Evolutionary conservation across 257 asterid species (phyloP), one percentile per base, ranked within the genome.

Genomic region (Cruciata laevipes): DNA sequence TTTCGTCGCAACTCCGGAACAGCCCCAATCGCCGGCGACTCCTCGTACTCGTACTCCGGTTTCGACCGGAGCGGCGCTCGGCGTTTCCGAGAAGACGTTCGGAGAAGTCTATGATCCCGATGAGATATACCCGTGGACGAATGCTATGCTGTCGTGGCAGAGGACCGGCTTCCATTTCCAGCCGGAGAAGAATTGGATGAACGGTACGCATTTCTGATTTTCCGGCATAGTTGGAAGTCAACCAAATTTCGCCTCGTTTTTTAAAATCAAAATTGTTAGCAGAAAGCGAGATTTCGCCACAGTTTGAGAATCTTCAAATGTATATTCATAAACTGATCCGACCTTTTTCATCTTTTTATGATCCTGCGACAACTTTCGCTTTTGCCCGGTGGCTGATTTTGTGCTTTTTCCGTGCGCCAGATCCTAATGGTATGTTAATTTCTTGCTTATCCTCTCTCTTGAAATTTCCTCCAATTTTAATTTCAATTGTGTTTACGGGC

Each of bases 31-130:
- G 33, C 27, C 65, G 30, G 70, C 60, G 64, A 30, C 47, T 42
- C 82, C 42, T 47, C 61, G 31, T 6, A 25, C 60, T 1, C 35
- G 1, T 21, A 25, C 5, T 25, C 77, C 73, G n/a, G 76, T 77
- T 65, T 86, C 96, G 0, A 79, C 96, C 76, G 95, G 95, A 66
- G 77, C 57, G 20, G 70, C 79, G 21, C 86, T 85, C 57, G 97
- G 97, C 7, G 96, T 88, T 60, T 91, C 97, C 69, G 96, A 91
- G 69, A 91, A 88, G 78, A 81, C 80, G 63, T 86, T 78, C 81
- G 82, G 81, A 72, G 71, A 61, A 3, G 77, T 69, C 62, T 70
- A 79, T 57, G 80, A 75, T 53, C 75, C 78, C 0, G 68, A 78
- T 17, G 59, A 53, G 49, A 52, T 76, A 61, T 88, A 73, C 70